Base-by-base conservation (phyloP, 2,329 filamentous ascomycete genomes). In the Aspergillus texensis region DNA sequence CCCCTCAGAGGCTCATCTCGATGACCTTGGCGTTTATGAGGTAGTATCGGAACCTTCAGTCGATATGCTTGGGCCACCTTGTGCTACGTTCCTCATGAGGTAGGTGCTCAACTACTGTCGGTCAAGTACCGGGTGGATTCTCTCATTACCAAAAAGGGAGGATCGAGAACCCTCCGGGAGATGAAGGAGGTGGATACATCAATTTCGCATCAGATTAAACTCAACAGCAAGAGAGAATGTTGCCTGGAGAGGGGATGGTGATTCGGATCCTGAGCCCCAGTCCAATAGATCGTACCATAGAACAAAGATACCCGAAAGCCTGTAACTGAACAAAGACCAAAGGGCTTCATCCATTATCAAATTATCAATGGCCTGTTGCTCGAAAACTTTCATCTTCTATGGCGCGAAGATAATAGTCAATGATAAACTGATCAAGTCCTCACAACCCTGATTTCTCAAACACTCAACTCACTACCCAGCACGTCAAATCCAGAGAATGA, bases 231-330 rank as follows among this genome's bases (percentile, higher is more conserved):
- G 28, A 32, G 28, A 52, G 6, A 19, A 4, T 32, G 48, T 34
- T 54, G 52, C 19, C 52, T 34, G 32, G 52, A 14, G 28, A 21
- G 28, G 52, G 30, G 12, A 41, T 39, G 12, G 21, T 26, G 19
- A 55, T 21, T 55, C 32, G 21, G 21, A 24, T 28, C 9, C 36
- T 16, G 21, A 39, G 32, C 52, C n/a, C 52, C 52, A 19, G 52
- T 26, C 52, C 52, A 55, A 39, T 55, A 55, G 52, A 55, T 41
- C 52, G 52, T 55, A 39, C 52, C 52, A 55, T 55, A 55, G 52
- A 39, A 39, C 21, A 39, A 55, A 55, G 52, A 55, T 19, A 55
- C 21, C 52, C 32, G 30, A 36, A 16, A 24, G 14, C 6, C 32
- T 55, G 52, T 55, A 55, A 55, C 32, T 55, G 32, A 39, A 36